phyloP scores from a whole-genome alignment of 352 stramenopile genomes.

The Phytophthora boehmeriae region DNA sequence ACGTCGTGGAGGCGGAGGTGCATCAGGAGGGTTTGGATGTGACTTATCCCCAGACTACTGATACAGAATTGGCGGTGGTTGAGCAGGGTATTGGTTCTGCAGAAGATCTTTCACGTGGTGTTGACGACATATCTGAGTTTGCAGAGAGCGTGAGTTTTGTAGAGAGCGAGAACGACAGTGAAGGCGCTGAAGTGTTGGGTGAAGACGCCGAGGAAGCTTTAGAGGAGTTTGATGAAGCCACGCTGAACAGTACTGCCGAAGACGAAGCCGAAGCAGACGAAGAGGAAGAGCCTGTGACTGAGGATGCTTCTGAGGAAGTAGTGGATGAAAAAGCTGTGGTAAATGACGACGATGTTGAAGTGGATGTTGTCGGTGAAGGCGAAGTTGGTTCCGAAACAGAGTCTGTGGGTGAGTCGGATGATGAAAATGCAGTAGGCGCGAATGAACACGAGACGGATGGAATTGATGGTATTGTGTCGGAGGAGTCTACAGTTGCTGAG shows the following conservation, averaged over 20 bases:
- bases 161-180: neutral
- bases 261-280: neutral
- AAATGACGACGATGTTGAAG: neutral
- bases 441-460: no score
- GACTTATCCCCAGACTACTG: constrained; percentile 10
- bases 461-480: no score
- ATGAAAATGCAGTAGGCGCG: no score
- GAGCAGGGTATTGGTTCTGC: constrained; percentile 21
- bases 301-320: neutral
- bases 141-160: neutral
- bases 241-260: neutral
- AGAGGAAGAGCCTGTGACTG: neutral
- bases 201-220: neutral
- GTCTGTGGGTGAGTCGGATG: no score
- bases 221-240: neutral
- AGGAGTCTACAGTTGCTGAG: neutral
- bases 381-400: neutral
- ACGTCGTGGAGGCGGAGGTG: constrained; percentile 30
- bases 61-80: neutral
- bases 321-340: neutral
- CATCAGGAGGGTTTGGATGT: constrained; percentile 25
- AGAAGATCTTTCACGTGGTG: neutral
- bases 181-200: neutral
- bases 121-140: constrained; percentile 5
- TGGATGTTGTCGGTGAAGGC: neutral